Evolutionary conservation across 2,329 filamentous ascomycete species (phyloP), one percentile per base, ranked within the genome.

Genomic region (Shiraia sp.): DNA sequence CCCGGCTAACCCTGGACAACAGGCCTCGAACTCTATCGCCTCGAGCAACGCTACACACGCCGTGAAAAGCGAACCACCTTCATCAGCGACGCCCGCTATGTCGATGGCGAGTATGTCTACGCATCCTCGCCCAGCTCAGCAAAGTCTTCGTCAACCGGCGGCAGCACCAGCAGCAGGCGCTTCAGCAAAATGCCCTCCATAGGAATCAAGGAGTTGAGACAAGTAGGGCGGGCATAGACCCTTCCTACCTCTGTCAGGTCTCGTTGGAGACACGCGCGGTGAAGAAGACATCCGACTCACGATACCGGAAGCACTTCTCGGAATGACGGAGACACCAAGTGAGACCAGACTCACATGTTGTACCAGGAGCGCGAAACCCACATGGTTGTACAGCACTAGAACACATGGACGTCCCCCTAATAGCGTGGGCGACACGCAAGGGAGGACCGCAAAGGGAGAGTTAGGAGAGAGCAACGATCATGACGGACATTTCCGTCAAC

Each of bases 91-190:
- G 92, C 90, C 22, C 81, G 88, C 68, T 97, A 97, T 72, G 87
- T 96, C 53, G 89, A 97, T 68, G 93, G 91, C 72, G 92, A 96
- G 76, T 96, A 96, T 75, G 79, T 96, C 69, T 95, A 90, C 78
- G 69, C 68, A 36, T 63, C 64, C 13, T 64, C 63, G 15, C 67
- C 67, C 14, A 61, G 61, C 10, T 61, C 62, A 9, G 57, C 63
- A 29, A 65, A 57, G 6, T 61, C 58, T 13, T 55, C 60, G 17
- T 51, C 51, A 25, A 49, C 57, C 3, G 57, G 56, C 34, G n/a
- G n/a, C n/a, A n/a, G n/a, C n/a, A n/a, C n/a, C n/a, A 56, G 46
- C 37, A 59, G 36, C 50, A 53, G 61, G 23, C 65, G 66, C 24
- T 57, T 66, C 47, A 68, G 64, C 57, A 68, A 67, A 45, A 59